Base-by-base conservation (phyloP, 2,329 filamentous ascomycete species). In the Fusarium musae region DNA sequence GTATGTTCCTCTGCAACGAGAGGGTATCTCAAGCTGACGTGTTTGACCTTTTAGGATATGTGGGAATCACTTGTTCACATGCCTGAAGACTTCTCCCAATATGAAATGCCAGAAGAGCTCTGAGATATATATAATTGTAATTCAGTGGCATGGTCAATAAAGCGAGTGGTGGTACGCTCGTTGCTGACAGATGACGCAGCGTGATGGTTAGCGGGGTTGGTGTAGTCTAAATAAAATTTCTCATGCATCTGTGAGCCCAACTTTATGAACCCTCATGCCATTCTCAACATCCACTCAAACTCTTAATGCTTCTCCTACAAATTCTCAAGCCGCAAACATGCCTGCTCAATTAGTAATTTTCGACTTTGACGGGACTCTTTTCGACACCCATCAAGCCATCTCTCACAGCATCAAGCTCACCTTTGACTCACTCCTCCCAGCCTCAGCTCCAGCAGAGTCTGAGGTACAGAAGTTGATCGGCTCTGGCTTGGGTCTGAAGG, bases 21-120 rank as follows among this genome's bases (percentile, higher is more conserved):
- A 32, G 5, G 12, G 1, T 4, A 1, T n/a, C 5, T 4, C 7
- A 1, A 36, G 37, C 67, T 70, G 9, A 70, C 5, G 1, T 9
- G 1, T 13, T 15, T 2, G 16, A 9, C 15, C 1, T 34, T 40
- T 0, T 9, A 71, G 69, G 69, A 71, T 40, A 71, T 64, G 36
- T 71, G 69, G 69, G 69, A 71, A 21, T 68, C 69, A 4, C 50
- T 71, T 13, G 63, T 71, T 3, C 69, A 71, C 19, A 72, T 71
- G 40, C 69, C 69, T 2, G 69, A 72, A 6, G 69, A 72, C 0
- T 44, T 71, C 4, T 67, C 59, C 2, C 47, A 64, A 10, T 68
- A 69, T 3, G 69, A 72, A 3, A 58, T 72, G 43, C 36, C 37
- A 3, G 58, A 72, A 2, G 65, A 34, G 2, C 40, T 12, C 9